Evolutionary conservation across 257 asterid species (phyloP), one percentile per base, ranked within the genome.

Genomic region (Ajuga chamaepitys): DNA sequence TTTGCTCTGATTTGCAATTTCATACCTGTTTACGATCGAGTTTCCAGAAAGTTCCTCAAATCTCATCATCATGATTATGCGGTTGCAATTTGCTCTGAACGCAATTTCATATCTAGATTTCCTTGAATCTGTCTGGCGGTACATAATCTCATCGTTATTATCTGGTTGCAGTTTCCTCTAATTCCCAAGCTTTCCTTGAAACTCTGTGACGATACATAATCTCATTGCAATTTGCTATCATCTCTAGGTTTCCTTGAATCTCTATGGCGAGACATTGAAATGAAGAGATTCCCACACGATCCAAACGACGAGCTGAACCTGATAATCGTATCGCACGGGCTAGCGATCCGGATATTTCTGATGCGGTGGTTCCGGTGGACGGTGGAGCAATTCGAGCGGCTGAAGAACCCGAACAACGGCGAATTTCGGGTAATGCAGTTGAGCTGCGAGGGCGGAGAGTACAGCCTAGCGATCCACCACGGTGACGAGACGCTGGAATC

Each of bases 291-390:
- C 10, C 69, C 42, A 0, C 64, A 50, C 17, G 58, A 30, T 18
- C 46, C 25, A 3, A 64, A 30, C n/a, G 76, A 70, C 6, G 76
- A 77, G 22, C 35, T 78, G 30, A 78, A 78, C 44, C 58, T 78
- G 28, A 51, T 78, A 5, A 78, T 78, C 7, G 80, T 78, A 20
- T 74, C 83, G 4, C 82, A 77, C 44, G 78, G 81, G 60, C 60
- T 77, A 46, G 73, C 82, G 4, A 78, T 74, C 5, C 35, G 77
- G 44, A 58, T 78, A 2, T 74, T 67, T 20, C 52, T 75, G 55
- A 74, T 70, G 80, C 46, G 46, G 57, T 75, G 80, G 80, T 75
- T 75, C 65, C n/a, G 55, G 47, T 75, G 80, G 80, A 75, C 75
- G 5, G 79, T 74, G 52, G 71, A 62, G 44, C 68, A 68, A 47